Conservation (phyloP, 2,329 filamentous ascomycete genomes). For the Davidsoniella eucalypti region DNA sequence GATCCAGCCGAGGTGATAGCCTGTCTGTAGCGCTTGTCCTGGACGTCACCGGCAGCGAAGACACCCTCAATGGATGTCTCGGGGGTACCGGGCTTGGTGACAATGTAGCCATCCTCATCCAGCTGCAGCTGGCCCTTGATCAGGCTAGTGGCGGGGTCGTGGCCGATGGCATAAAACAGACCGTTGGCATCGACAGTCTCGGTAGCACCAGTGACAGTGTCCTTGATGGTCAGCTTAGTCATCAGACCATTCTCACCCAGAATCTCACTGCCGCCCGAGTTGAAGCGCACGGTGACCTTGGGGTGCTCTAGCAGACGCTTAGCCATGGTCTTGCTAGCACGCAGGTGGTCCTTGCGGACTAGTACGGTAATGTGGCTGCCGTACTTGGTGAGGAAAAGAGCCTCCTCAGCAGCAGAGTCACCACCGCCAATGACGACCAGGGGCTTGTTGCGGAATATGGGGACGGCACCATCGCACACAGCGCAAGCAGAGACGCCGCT, state of each 20-base stretch:
- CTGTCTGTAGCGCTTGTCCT: conserved; percentile 96
- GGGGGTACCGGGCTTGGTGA: conserved; percentile 77
- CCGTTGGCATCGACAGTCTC: conserved; percentile 83
- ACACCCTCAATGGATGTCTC: conserved; percentile 80
- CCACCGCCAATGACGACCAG: conserved; percentile 92
- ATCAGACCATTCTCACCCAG: conserved; percentile 73
- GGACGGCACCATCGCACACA: conserved; percentile 91
- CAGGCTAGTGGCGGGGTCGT: conserved; percentile 81
- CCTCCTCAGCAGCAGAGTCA: conserved; percentile 93
- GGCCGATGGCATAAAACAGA: conserved; percentile 92
- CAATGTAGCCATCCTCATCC: conserved; percentile 79
- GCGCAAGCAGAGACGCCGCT: conserved; percentile 92
- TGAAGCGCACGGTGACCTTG: conserved; percentile 83
- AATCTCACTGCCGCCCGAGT: conserved; percentile 67
- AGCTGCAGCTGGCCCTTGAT: conserved; percentile 82
- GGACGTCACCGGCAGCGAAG: conserved; percentile 92
- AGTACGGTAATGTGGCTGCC: conserved; percentile 87
- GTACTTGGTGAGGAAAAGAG: conserved; percentile 95
- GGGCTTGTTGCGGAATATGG: conserved; percentile 93
- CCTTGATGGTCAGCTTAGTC: conserved; percentile 71
- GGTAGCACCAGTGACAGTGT: conserved; percentile 57
- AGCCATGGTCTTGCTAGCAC: conserved; percentile 85
- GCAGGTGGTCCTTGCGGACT: conserved; percentile 70
- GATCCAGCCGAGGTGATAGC: conserved; percentile 94
- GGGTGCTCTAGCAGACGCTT: conserved; percentile 64